Evolutionary conservation across 2,329 filamentous ascomycete species (phyloP).

Genomic region (Ploettnerulaceae sp.): DNA sequence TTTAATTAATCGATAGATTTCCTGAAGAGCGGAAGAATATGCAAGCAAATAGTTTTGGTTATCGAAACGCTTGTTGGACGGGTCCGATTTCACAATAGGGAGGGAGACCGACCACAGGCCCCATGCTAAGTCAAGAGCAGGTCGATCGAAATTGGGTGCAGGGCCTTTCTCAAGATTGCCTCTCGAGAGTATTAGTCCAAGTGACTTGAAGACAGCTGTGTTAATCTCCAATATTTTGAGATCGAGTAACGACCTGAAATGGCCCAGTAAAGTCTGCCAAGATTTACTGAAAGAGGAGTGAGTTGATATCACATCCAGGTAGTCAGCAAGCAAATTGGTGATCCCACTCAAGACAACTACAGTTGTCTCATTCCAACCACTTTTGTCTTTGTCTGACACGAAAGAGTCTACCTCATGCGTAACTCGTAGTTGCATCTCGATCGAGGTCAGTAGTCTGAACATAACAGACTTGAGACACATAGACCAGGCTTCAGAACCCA

Average conservation of each 20-base stretch:
- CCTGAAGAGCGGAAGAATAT: slow-evolving; percentile 71
- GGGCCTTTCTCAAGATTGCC: slow-evolving; percentile 41
- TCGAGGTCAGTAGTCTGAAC: slow-evolving; percentile 68
- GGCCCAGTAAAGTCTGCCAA: slow-evolving; percentile 69
- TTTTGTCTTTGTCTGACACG: slow-evolving; percentile 39
- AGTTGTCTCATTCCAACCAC: slow-evolving; percentile 69
- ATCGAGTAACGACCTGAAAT: slow-evolving; percentile 60
- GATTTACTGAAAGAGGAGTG: slow-evolving; percentile 64
- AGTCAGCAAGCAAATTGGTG: slow-evolving; percentile 67
- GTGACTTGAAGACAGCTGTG: slow-evolving; percentile 64
- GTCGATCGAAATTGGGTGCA: slow-evolving; percentile 28
- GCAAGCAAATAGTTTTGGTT: slow-evolving; percentile 82
- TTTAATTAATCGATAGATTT: slow-evolving; percentile 73
- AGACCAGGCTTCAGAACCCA: slow-evolving; percentile 75
- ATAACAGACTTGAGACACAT: slow-evolving; percentile 77
- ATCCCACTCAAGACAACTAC: slow-evolving; percentile 70
- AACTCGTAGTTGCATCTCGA: slow-evolving; percentile 52
- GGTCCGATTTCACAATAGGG: slow-evolving; percentile 44
- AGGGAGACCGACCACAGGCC: slow-evolving; percentile 63
- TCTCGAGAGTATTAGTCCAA: slow-evolving; percentile 56
- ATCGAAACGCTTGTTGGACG: slow-evolving; percentile 44
- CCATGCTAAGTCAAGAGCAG: slow-evolving; percentile 60
- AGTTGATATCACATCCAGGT: slow-evolving; percentile 66
- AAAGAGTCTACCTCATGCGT: slow-evolving; percentile 35
- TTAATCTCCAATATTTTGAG: slow-evolving; percentile 65